Base-by-base conservation (phyloP, 305 asterid genomes). In the Fraxinus sp. region DNA sequence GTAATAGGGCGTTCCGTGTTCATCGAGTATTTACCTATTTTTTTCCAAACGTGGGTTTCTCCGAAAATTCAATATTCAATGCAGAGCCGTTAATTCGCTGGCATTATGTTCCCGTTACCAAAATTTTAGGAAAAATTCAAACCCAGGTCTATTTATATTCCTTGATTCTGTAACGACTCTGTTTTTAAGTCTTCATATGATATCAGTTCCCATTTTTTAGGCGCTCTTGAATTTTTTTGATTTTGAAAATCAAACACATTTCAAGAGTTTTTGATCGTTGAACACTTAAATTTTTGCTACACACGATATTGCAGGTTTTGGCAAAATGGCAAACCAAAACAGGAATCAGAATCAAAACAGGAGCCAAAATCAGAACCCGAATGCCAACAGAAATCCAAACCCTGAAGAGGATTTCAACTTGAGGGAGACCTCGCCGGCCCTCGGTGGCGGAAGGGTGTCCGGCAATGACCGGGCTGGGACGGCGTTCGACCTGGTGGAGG, bases 401-500 rank as follows among this genome's bases (percentile, higher is more conserved):
- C 74, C 82, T 10, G 86, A 83, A 36, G 94, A 88, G 13, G 97
- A 94, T 82, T 95, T 93, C 84, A 64, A 81, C 80, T 91, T 95
- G 78, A 84, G 90, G 82, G 98, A 95, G 91, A 94, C 98, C 22
- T 81, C 90, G 68, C 98, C 98, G 64, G 84, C 89, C 74, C 97
- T 94, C 84, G 98, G 98, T 28, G 94, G 96, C 77, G 95, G 97
- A 32, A 86, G 98, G 82, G 81, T 89, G 37, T 85, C 88, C 76
- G 95, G 90, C 8, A 85, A 84, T 68, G 95, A 91, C 59, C 89
- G 93, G 73, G 83, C 85, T 5, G 94, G 91, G 26, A 92, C 95
- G 5, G 91, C 98, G 79, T 94, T 89, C 85, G 95, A 93, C 85
- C 83, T 95, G 83, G 99, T 95, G 74, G 99, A 94, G 86, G 93